phyloP scores from a whole-genome alignment of 106 monocot species.

The Posidonia australis region DNA sequence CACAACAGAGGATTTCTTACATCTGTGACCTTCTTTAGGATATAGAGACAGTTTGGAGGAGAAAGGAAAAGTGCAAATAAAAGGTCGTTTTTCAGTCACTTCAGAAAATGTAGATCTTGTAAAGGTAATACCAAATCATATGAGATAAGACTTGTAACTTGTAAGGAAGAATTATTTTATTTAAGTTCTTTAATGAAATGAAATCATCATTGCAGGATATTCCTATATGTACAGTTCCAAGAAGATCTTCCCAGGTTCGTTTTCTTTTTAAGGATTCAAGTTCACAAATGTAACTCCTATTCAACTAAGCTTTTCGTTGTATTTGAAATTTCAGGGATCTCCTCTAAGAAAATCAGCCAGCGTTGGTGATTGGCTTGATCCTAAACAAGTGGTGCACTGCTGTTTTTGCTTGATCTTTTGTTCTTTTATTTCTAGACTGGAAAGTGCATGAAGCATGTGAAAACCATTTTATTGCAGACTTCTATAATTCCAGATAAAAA shows the following conservation, averaged over 20 bases:
- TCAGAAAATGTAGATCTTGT: slow-evolving; percentile 97
- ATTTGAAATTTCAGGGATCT: slow-evolving; percentile 36
- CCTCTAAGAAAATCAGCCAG: slow-evolving; percentile 68
- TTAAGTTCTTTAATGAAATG: not conserved
- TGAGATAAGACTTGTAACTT: not conserved
- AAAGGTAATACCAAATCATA: slow-evolving; percentile 34
- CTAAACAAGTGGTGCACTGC: slow-evolving; percentile 52
- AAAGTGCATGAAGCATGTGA: too few relatives aligned
- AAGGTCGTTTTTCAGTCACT: slow-evolving; percentile 95
- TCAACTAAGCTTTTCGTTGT: not conserved
- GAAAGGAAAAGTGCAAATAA: slow-evolving; percentile 81
- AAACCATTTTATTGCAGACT: too few relatives aligned
- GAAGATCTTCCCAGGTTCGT: slow-evolving; percentile 50
- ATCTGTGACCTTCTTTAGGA: slow-evolving; percentile 27
- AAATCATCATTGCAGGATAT: slow-evolving; percentile 39
- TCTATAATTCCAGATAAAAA: too few relatives aligned
- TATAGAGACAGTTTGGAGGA: slow-evolving; percentile 62
- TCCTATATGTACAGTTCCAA: slow-evolving; percentile 32
- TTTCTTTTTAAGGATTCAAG: not conserved
- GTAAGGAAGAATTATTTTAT: not conserved
- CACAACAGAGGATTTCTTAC: not conserved
- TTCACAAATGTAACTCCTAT: not conserved
- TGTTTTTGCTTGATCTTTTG: not conserved
- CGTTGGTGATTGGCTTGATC: slow-evolving; percentile 61
- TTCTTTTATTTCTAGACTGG: not conserved